Evolutionary conservation across 1,139 yeast species (phyloP), one percentile per base, ranked within the genome.

Genomic region (Yamadazyma triangularis): DNA sequence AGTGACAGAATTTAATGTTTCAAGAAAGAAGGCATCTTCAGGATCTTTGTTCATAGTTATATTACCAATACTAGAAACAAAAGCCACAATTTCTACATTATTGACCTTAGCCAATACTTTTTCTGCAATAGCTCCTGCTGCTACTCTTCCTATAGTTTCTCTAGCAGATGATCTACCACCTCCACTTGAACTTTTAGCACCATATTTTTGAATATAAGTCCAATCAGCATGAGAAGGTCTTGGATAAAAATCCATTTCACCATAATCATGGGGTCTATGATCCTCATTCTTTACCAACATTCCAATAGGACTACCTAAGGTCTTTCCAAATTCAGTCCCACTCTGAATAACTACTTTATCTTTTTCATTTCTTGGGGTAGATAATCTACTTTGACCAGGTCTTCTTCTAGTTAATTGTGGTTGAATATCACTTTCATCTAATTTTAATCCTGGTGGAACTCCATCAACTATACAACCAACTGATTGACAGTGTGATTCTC

Each of bases 401-500:
- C 98, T 81, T 72, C 98, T 81, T 63, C 98, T 78, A 20, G 95
- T 82, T 45, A 91, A 67, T 65, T 91, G 98, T 12, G 96, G 95
- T 65, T 91, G 98, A 47, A 91, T 77, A 52, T 91, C 98, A 8
- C 64, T 78, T 58, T 87, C 97, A 13, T 84, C 73, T 35, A 91
- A 73, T 10, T 77, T 72, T 73, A 91, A 70, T 19, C 96, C 96
- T 20, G 98, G 97, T 28, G 98, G 98, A 29, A 89, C 93, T 32
- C 98, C 98, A 50, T 91, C 98, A 27, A 91, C 96, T 40, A 91
- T 91, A 64, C 98, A 91, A 19, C 98, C 98, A 26, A 91, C 98
- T n/a, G 96, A 86, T 52, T 79, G 83, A 66, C 98, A 91, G 67
- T 91, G 98, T 13, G 96, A 88, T 58, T 91, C 98, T 42, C 98